Evolutionary conservation across 108 stramenopile species (phyloP).

Genomic region (Cyclotella distinguenda): DNA sequence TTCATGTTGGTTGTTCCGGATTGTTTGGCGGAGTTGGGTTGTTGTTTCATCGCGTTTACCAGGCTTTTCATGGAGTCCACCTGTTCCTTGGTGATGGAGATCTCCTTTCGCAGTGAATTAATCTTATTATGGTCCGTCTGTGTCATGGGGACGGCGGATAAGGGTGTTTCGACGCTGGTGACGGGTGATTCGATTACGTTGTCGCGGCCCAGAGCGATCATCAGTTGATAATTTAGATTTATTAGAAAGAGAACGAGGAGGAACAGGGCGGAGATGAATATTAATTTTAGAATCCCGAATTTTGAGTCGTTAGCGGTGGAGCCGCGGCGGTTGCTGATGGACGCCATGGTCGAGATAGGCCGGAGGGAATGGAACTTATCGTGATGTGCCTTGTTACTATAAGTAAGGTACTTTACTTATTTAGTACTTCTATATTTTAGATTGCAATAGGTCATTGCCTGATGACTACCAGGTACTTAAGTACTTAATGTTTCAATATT

Average conservation of each 20-base stretch:
- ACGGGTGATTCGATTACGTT: not conserved
- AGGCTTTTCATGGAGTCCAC: constrained; percentile 7
- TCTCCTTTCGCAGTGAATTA: not conserved
- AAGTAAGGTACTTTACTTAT: too few species aligned
- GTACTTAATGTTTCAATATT: too few species aligned
- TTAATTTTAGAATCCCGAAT: not conserved
- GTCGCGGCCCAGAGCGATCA: constrained; percentile 3
- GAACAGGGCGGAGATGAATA: constrained; percentile 2
- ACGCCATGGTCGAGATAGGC: constrained; percentile 2
- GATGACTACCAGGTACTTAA: too few species aligned
- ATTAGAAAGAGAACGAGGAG: not conserved
- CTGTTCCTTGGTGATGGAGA: not conserved
- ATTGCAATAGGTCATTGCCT: too few species aligned
- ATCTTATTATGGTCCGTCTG: not conserved
- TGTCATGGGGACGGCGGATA: not conserved
- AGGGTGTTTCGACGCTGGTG: not conserved
- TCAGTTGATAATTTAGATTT: constrained; percentile 16
- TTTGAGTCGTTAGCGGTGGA: not conserved
- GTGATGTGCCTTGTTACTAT: not conserved
- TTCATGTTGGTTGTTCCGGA: not conserved
- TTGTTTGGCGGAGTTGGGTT: not conserved
- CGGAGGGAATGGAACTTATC: not conserved
- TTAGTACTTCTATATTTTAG: too few species aligned
- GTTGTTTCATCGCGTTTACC: not conserved
- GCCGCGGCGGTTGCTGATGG: constrained; percentile 8